phyloP scores from a whole-genome alignment of 768 basidiomycete species.

The Tulasnella calospora region DNA sequence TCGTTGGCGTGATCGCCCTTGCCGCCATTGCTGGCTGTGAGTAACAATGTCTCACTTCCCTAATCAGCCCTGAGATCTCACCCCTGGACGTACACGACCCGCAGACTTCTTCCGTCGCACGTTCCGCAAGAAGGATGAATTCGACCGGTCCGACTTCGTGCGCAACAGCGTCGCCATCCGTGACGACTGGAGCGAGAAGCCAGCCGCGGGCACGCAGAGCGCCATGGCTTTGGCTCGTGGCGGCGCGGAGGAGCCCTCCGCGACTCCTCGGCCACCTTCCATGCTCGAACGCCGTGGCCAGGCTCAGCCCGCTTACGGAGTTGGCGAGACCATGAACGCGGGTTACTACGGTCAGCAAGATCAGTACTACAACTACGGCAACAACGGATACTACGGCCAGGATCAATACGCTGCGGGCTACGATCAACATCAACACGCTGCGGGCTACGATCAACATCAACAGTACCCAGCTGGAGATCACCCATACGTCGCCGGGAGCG shows the following conservation, averaged over 20 bases:
- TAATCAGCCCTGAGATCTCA: not conserved
- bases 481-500: not conserved
- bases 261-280: constrained; percentile 16
- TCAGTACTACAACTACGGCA: constrained; percentile 14
- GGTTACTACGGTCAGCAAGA: constrained; percentile 22
- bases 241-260: not conserved
- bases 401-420: constrained; percentile 17
- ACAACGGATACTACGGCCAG: constrained; percentile 11
- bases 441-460: constrained; percentile 16
- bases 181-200: constrained; percentile 20
- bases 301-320: not conserved
- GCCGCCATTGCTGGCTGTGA: constrained; percentile 21
- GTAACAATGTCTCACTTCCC: not conserved
- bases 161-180: constrained; percentile 21
- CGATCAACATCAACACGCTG: constrained; percentile 17
- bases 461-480: constrained; percentile 10
- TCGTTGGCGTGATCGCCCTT: constrained; percentile 16
- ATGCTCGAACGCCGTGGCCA: constrained; percentile 24
- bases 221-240: constrained; percentile 23
- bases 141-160: constrained; percentile 14
- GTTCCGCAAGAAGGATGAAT: constrained; percentile 9
- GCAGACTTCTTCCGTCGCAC: constrained; percentile 18
- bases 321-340: constrained; percentile 7
- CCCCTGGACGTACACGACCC: not conserved
- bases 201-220: constrained; percentile 20